Percentiles rank a stretch among this genome's conserved stretches.
Conservation (phyloP, 106 monocot genomes). For the Dioscorea dumetorum region DNA sequence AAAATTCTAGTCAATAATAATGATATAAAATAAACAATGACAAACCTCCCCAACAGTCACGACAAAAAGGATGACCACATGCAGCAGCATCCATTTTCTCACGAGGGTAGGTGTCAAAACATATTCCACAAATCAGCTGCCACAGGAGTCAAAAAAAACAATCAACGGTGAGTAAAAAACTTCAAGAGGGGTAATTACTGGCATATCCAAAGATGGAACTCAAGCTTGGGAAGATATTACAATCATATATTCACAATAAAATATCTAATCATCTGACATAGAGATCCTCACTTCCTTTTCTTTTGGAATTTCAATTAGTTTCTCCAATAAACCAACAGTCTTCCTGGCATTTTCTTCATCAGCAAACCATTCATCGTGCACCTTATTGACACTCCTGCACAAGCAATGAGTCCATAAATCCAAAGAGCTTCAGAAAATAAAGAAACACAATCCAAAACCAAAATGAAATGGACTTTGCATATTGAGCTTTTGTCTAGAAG, state of each 20-base stretch:
- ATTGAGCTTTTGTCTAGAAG: not conserved
- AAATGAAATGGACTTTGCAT: not conserved
- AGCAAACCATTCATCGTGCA: slow-evolving; percentile 89
- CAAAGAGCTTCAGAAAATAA: not conserved
- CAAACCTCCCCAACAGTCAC: slow-evolving; percentile 86
- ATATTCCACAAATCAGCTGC: slow-evolving; percentile 95
- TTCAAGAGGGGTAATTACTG: not conserved
- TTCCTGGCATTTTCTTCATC: slow-evolving; percentile 70
- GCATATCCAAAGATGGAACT: not conserved
- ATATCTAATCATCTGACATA: not conserved
- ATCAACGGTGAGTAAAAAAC: not conserved
- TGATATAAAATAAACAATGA: not conserved
- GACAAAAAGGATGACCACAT: slow-evolving; percentile 90
- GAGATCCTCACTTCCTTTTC: slow-evolving; percentile 44
- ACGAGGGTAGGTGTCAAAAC: slow-evolving; percentile 71
- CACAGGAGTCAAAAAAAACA: not conserved
- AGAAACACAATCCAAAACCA: not conserved
- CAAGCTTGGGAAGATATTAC: not conserved
- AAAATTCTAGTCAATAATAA: no score
- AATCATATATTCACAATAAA: not conserved
- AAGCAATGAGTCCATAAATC: not conserved
- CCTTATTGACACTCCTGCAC: slow-evolving; percentile 48
- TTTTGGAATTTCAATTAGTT: slow-evolving; percentile 37
- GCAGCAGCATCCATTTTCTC: slow-evolving; percentile 57
- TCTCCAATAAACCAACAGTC: slow-evolving; percentile 56